A percentile compares a stretch with the other conserved stretches of the same genome.
phyloP scores from a whole-genome alignment of 2,329 filamentous ascomycete species.

The Aspergillus sojae region DNA sequence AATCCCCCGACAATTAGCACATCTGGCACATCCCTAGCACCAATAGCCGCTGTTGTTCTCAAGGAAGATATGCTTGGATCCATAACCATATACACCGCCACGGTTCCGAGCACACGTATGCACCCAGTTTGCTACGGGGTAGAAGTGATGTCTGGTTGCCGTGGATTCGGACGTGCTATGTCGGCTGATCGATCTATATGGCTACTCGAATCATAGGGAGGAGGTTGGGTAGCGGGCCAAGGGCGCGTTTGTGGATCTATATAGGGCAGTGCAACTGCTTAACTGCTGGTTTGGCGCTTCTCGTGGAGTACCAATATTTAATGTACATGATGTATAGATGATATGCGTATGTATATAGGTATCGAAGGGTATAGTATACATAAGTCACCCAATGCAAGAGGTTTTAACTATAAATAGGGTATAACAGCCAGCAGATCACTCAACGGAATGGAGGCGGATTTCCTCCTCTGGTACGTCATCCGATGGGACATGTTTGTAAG shows the following conservation, averaged over 20 bases:
- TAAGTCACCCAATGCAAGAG: neutral
- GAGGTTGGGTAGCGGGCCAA: neutral
- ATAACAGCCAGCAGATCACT: neutral
- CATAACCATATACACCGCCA: neutral
- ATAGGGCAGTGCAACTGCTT: too few relatives aligned
- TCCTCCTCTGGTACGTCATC: neutral
- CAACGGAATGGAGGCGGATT: neutral
- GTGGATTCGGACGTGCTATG: neutral
- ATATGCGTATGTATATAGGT: neutral
- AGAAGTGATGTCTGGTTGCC: neutral
- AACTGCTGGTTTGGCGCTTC: too few relatives aligned
- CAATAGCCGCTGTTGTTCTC: neutral
- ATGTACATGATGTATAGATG: neutral
- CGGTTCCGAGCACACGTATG: neutral
- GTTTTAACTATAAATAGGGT: neutral
- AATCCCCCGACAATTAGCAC: neutral
- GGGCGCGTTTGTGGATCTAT: neutral
- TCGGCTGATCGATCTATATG: neutral
- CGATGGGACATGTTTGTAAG: neutral
- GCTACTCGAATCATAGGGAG: neutral
- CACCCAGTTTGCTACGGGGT: too few relatives aligned
- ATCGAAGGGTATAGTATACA: neutral
- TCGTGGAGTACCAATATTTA: too few relatives aligned
- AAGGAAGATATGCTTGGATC: neutral
- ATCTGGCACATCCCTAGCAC: fast-evolving